Base-by-base conservation (phyloP, 106 monocot genomes). In the Apostasia ramifera region DNA sequence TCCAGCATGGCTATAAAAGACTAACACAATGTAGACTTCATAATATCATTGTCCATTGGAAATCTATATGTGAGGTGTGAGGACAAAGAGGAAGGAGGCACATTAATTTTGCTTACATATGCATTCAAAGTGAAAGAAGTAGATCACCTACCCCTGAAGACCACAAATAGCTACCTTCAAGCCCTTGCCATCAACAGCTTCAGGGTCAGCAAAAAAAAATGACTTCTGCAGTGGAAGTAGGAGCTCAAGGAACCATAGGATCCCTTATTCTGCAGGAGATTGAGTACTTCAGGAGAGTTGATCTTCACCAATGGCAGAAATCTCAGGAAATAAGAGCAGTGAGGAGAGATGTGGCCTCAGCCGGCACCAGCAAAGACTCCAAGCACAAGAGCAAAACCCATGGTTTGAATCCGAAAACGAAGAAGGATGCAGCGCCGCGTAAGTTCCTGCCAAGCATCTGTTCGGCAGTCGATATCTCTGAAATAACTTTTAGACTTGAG, bases 181-280 rank as follows among this genome's bases (percentile, higher is more conserved):
- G 38, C 43, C 15, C 43, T 15, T 46, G 48, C 47, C 7, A 26
- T 26, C 26, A 26, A 26, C 26, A 26, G 26, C 26, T 26, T 26
- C 26, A 26, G 26, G 26, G 26, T 26, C 1, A 11, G 2, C 43
- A 12, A 6, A 69, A 6, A 41, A 53, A 44, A 60, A 83, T 72
- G 83, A 63, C 74, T 40, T 57, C 41, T 47, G 3, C 66, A 62
- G 76, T 79, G 0, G 68, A 84, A 62, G 53, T 80, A 3, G 83
- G 79, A 4, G 61, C 73, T 0, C 75, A 51, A 70, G 83, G 79
- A 3, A 83, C 79, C 26, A 69, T 83, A 8, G 79, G 47, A 8
- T 79, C 79, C 8, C 73, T 84, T 5, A 61, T 84, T 39, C 66
- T 73, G 5, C 76, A 57, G 57, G 79, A 84, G 62, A 84, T 84